Base-by-base conservation (phyloP, 805 yeast genomes). In the Yarrowia sp. region DNA sequence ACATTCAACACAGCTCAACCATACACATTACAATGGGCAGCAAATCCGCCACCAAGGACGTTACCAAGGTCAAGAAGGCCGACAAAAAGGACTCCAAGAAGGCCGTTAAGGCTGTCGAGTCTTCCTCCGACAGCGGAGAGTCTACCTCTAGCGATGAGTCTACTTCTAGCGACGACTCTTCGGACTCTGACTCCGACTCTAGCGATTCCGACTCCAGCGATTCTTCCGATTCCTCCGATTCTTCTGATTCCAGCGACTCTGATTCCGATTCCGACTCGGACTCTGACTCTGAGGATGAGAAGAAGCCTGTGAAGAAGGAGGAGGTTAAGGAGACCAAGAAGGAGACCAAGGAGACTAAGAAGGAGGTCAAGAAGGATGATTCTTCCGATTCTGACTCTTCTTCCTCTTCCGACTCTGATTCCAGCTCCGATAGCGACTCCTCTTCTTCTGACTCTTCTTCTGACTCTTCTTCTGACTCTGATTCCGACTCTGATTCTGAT, bases 111-210 rank as follows among this genome's bases (percentile, higher is more conserved):
- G 46, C 61, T 12, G 46, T 26, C 12, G 58, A 51, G 33, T 69
- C 76, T 41, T 68, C 67, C 64, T 73, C 78, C 19, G 71, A 68
- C 26, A 66, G 77, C 22, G 70, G 72, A 38, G 51, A 41, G 40
- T 19, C 67, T 66, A 28, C 67, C 32, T 56, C 69, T 28, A 48
- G 54, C 38, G 44, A 40, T 51, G 58, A 51, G 41, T 51, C 58
- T 32, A 9, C 38, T 32, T 32, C 54, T 24, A 48, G 54, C 38
- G 52, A 51, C 8, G 48, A 43, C 11, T 43, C 48, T 8, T 43
- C 48, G 7, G 51, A 46, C 51, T 48, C 54, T 48, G 54, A 48
- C 26, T 48, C 54, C 1, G 52, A 46, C 12, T 44, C 56, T 28
- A 49, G 56, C 56, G 52, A 43, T 9, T 43, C 51, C 19, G 51